These are phyloP conservation scores for Achaetomium macrosporum DNA, from an alignment of 2,329 filamentous ascomycete species.

Conservation along the genomic window DNA sequence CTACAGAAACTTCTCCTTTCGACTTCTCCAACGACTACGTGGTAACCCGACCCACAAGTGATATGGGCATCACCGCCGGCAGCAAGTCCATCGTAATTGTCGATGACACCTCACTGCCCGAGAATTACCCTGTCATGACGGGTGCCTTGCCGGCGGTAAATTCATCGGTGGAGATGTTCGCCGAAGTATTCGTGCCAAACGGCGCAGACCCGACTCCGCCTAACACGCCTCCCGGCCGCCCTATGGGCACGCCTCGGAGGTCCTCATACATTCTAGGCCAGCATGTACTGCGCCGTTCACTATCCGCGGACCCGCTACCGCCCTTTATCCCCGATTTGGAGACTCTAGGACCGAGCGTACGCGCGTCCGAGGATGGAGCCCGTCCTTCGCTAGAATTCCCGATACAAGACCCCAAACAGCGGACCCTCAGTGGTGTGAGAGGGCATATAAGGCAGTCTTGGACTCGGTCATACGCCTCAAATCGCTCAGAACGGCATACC, in stretches of 20 bases:
- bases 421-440: slow-evolving; percentile 31
- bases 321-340: slow-evolving; percentile 44
- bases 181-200: slow-evolving; percentile 47
- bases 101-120: slow-evolving; percentile 53
- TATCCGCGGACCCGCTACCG: slow-evolving; percentile 38
- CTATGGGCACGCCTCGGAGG: slow-evolving; percentile 42
- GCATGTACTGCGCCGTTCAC: slow-evolving; percentile 34
- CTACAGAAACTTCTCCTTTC: slow-evolving; percentile 29
- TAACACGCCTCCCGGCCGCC: slow-evolving; percentile 50
- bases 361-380: slow-evolving; percentile 30
- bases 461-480: slow-evolving; percentile 43
- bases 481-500: slow-evolving; percentile 46
- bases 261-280: slow-evolving; percentile 52
- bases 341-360: slow-evolving; percentile 30
- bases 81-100: slow-evolving; percentile 85
- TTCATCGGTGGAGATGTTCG: slow-evolving; percentile 47
- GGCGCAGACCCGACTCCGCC: slow-evolving; percentile 54
- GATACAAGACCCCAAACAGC: slow-evolving; percentile 29
- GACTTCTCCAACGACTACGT: slow-evolving; percentile 29
- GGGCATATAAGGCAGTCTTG: slow-evolving; percentile 43
- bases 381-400: slow-evolving; percentile 31
- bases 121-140: slow-evolving; percentile 47
- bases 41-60: slow-evolving; percentile 42
- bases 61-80: slow-evolving; percentile 63
- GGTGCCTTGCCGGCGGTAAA: slow-evolving; percentile 40